Conservation (phyloP, 179 eudicot species). For the Amaranthus tricolor region DNA sequence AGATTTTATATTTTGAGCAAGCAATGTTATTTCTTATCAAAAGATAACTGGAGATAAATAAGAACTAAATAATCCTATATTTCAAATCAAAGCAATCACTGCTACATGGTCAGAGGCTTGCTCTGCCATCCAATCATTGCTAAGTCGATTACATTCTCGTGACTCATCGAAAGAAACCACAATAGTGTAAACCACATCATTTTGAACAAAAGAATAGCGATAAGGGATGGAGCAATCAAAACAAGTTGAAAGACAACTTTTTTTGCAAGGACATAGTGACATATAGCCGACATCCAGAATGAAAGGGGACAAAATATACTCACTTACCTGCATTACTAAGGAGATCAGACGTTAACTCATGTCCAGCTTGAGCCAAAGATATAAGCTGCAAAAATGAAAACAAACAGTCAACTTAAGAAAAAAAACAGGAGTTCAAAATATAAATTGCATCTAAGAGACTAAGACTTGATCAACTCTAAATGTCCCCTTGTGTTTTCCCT, state of each 20-base stretch:
- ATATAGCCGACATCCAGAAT: not conserved
- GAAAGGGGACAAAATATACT: not conserved
- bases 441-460: not conserved
- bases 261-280: not conserved
- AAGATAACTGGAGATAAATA: not conserved
- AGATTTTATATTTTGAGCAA: not conserved
- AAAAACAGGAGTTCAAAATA: not conserved
- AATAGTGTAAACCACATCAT: not conserved
- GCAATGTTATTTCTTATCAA: not conserved
- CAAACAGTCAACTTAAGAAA: conserved; percentile 6
- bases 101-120: not conserved
- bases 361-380: conserved; percentile 82
- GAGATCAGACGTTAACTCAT: conserved; percentile 54
- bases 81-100: not conserved
- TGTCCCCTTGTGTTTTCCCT: too few relatives aligned
- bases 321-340: conserved; percentile 51
- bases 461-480: not conserved
- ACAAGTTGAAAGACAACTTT: not conserved
- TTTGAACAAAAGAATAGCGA: not conserved
- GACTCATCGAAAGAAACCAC: not conserved
- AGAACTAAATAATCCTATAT: not conserved
- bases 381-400: conserved; percentile 42
- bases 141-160: not conserved
- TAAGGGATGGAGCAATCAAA: not conserved
- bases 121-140: not conserved